Evolutionary conservation across 768 basidiomycete species (phyloP), one percentile per base, ranked within the genome.

Genomic region (Leccinum uliginosum): DNA sequence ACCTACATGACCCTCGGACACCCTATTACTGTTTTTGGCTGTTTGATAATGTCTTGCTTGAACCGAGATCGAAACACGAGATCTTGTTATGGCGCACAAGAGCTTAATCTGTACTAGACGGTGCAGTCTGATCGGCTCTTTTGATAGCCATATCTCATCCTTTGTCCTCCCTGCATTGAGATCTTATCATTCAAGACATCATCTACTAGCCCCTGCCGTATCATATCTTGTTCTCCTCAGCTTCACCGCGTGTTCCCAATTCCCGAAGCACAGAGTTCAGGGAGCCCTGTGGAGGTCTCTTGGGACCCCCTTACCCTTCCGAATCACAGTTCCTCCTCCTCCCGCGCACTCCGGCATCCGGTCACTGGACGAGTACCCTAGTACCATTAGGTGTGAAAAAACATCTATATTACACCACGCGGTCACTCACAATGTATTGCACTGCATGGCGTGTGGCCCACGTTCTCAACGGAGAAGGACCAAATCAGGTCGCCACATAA

Each of bases 1-100:
- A 12, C 1, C 1, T 17, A 0, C 12, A 10, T 11, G 71, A 69
- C 69, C 69, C 49, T 62, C 69, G 35, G 59, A 61, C 59, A 72
- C 69, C 49, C n/a, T 1, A 3, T 7, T 59, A 3, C 66, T 52
- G 1, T 44, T 52, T 63, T 35, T 1, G 59, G 51, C 17, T 15
- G 15, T 9, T 1, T 14, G 38, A 53, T 32, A 50, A 57, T 27
- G 27, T 44, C 40, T 53, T 29, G 40, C 38, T n/a, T n/a, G n/a
- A 51, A 43, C 35, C 35, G 26, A 24, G 24, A 43, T 23, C 51
- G 26, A 35, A 15, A 24, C 24, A 2, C 6, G 26, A 40, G 24
- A 46, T 48, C 27, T 48, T 48, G 26, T 48, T n/a, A 48, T 48
- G 47, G 34, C 27, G 4, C 24, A 53, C 44, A 38, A 50, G n/a